Base-by-base conservation (phyloP, 2,329 filamentous ascomycete genomes). In the Aspergillus sojae region DNA sequence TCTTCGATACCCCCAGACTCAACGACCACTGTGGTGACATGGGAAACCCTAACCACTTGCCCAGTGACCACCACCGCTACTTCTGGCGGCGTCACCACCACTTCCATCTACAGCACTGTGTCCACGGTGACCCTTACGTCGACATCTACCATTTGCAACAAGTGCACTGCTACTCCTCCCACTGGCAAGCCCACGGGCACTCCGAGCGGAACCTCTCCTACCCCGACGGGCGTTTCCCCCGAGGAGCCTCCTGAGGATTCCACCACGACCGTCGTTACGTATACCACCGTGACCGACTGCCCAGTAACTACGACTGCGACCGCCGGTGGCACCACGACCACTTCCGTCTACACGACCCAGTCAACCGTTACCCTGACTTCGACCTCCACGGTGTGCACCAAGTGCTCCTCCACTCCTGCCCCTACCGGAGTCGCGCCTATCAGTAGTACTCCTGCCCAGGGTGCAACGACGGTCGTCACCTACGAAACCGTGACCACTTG, bases 31-130 rank as follows among this genome's bases (percentile, higher is more conserved):
- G 64, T 72, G n/a, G 64, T 74, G 23, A 71, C 71, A 21, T 74
- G 69, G 30, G 66, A 64, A 48, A 77, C 74, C 3, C 64, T 71
- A n/a, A 76, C 75, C 14, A 74, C 67, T 45, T 75, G 69, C 64
- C 74, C 74, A 2, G 72, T 76, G 14, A 76, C 73, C 16, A 61
- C 61, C 23, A 75, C 72, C 6, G 64, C 68, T 43, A 80, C 82
- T 48, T 80, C 80, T 2, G 72, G 84, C 41, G 77, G 81, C 57
- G 83, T 83, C 1, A 78, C 83, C 64, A 84, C 82, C 14, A 74
- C 88, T 56, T 77, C 84, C 26, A 71, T 86, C 58, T 83, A 81
- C 64, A 86, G 84, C 69, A 89, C 86, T 43, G 72, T 88, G 73
- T 88, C 85, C 79, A 86, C 79, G 26, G 71, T 72, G n/a, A 73